Base-by-base conservation (phyloP, 2,329 filamentous ascomycete genomes). In the Cladosporium colombiae region DNA sequence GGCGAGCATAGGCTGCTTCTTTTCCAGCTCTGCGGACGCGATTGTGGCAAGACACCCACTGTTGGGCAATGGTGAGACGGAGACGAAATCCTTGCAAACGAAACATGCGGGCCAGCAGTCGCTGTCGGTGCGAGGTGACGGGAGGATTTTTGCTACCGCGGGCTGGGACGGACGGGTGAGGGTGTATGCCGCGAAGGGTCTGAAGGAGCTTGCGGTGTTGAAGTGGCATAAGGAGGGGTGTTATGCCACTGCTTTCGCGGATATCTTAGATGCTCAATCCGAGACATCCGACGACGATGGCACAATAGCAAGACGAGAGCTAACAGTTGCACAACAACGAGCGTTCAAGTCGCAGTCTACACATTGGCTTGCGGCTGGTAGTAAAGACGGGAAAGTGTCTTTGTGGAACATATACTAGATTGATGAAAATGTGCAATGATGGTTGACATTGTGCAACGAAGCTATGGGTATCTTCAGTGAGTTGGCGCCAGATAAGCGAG, bases 181-280 rank as follows among this genome's bases (percentile, higher is more conserved):
- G 10, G 88, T 98, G 1, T 99, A 98, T 77, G 81, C 85, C 58
- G 80, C 85, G 56, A 92, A 90, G 78, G 90, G 88, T 0, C 84
- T 98, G 82, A 91, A 89, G 73, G 93, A 98, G 77, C 78, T 98
- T 13, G 95, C 94, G 0, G 92, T 97, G 64, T 80, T 98, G 69
- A 96, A 96, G 78, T 98, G 94, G 94, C 95, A 98, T 78, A 88
- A 90, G 71, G 89, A 91, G 35, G 93, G 93, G 1, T 93, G 92
- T 69, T 97, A 95, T 79, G 86, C 91, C 3, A 85, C 91, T 21
- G 89, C 87, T 0, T 96, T 98, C 80, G 89, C 84, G 0, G 72
- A 79, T 2, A 70, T 86, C 2, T 14, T 64, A 10, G 56, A 64
- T 13, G 50, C 29, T 10, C n/a, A 13, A 13, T 11, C n/a, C 4